phyloP scores from a whole-genome alignment of 2,329 filamentous ascomycete genomes.

The Cercospora sojina region DNA sequence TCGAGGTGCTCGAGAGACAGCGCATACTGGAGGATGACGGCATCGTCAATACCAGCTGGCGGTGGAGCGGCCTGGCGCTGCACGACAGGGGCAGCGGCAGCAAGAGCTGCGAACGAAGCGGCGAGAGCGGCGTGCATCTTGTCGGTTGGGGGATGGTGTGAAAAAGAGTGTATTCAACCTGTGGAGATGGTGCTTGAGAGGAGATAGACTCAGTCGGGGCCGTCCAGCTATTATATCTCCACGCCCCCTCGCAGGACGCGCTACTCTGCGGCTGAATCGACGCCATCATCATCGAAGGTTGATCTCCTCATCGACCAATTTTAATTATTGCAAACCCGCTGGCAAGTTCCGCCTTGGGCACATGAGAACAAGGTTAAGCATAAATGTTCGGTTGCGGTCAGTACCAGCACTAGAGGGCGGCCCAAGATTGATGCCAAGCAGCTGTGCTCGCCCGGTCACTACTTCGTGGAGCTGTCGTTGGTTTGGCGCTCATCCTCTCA shows the following conservation, averaged over 20 bases:
- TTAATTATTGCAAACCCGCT: neutral
- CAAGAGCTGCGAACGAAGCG: constrained; percentile 23
- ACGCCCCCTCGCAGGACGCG: neutral
- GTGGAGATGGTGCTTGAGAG: neutral
- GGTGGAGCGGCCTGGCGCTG: constrained; percentile 21
- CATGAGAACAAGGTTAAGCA: constrained; percentile 16
- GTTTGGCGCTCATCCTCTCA: neutral
- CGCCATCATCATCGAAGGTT: constrained; percentile 2
- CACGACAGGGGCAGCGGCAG: constrained; percentile 25
- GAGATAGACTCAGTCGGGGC: neutral
- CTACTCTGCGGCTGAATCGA: neutral
- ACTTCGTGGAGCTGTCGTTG: neutral
- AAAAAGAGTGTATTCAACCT: neutral
- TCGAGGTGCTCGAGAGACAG: constrained; percentile 53
- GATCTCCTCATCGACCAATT: neutral
- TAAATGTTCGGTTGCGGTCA: constrained; percentile 12
- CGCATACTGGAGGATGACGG: constrained; percentile 45
- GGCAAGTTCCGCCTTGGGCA: neutral
- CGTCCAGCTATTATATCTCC: neutral
- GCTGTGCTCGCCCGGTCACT: neutral
- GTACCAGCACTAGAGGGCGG: neutral
- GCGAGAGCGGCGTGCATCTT: constrained; percentile 26
- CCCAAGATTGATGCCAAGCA: neutral
- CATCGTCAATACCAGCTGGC: constrained; percentile 17
- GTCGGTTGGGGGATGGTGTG: neutral